Percentiles rank a stretch among this genome's conserved stretches.
These are phyloP conservation scores for Fusarium papillatum DNA, from an alignment of 2,329 filamentous ascomycete species.

Conservation along the genomic window DNA sequence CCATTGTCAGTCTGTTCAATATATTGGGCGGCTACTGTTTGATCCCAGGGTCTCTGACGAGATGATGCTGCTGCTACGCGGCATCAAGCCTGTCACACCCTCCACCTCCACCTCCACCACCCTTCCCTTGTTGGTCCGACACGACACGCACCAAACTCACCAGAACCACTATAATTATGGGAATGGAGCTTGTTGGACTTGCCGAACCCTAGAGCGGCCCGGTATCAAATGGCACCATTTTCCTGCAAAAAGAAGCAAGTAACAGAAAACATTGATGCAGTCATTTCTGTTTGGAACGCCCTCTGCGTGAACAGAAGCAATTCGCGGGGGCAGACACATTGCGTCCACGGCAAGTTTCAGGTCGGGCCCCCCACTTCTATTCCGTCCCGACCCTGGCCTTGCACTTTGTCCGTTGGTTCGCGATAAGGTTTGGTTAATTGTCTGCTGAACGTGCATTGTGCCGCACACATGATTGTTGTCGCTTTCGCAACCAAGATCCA, in stretches of 20 bases:
- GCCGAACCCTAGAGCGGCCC: slow-evolving; percentile 5
- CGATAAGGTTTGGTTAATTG: not conserved
- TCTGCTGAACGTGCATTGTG: not conserved
- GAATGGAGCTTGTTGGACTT: slow-evolving; percentile 13
- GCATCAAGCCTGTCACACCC: slow-evolving; percentile 15
- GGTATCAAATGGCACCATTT: slow-evolving; percentile 41
- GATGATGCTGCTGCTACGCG: slow-evolving; percentile 9
- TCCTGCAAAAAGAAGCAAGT: slow-evolving; percentile 33
- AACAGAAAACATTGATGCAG: slow-evolving; percentile 35
- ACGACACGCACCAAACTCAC: not conserved
- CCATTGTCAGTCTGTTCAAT: slow-evolving; percentile 12
- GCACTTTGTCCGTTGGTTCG: slow-evolving; percentile 10
- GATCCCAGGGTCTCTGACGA: slow-evolving; percentile 18
- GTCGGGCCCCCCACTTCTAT: slow-evolving; percentile 25
- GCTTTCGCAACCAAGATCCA: not conserved
- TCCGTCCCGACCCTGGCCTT: slow-evolving; percentile 14
- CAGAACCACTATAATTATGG: not conserved
- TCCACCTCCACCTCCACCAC: not conserved
- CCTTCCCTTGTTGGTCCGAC: slow-evolving; percentile 9
- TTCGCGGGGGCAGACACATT: slow-evolving; percentile 32
- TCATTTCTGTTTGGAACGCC: slow-evolving; percentile 31
- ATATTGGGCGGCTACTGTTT: slow-evolving; percentile 22
- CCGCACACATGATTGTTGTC: not conserved
- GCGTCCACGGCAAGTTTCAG: slow-evolving; percentile 43
- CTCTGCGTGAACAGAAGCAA: slow-evolving; percentile 35